Percentiles rank a stretch among this genome's conserved stretches.
Conservation (phyloP, 306 rosid species). For the Amphicarpaea edgeworthii region DNA sequence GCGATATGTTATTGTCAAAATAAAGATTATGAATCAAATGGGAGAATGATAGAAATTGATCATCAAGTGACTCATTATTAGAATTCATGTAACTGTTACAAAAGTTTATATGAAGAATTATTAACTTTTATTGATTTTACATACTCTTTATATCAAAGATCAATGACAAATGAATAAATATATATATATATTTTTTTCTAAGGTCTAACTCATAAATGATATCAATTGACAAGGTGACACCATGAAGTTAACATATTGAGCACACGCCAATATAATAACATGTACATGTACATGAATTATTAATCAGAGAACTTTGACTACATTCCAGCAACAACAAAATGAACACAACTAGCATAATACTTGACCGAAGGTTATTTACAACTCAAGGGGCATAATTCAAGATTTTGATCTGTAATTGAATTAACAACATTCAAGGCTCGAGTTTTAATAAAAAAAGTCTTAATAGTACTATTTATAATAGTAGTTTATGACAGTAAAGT, state of each 20-base stretch:
- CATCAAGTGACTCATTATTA: no score
- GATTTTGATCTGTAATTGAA: slow-evolving; percentile 8
- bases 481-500: slow-evolving; percentile 7
- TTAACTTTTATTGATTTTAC: no score
- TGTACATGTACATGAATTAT: slow-evolving; percentile 1
- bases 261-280: slow-evolving; percentile 9
- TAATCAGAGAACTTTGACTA: slow-evolving; percentile 37
- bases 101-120: no score
- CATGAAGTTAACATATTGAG: slow-evolving; percentile 22
- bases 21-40: no score
- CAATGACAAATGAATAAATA: no score
- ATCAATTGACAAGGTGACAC: not conserved
- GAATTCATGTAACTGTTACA: no score
- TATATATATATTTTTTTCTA: no score
- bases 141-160: no score
- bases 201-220: no score
- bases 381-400: slow-evolving; percentile 11
- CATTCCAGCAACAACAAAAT: slow-evolving; percentile 17
- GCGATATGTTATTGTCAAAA: no score
- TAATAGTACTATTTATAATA: not conserved
- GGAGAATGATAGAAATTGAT: no score
- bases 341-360: slow-evolving; percentile 15
- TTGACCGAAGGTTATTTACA: slow-evolving; percentile 29
- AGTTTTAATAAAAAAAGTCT: slow-evolving; percentile 28
- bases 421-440: slow-evolving; percentile 34